Evolutionary conservation across 257 asterid species (phyloP), one percentile per base, ranked within the genome.

Genomic region (Nyctanthes arbortristis): DNA sequence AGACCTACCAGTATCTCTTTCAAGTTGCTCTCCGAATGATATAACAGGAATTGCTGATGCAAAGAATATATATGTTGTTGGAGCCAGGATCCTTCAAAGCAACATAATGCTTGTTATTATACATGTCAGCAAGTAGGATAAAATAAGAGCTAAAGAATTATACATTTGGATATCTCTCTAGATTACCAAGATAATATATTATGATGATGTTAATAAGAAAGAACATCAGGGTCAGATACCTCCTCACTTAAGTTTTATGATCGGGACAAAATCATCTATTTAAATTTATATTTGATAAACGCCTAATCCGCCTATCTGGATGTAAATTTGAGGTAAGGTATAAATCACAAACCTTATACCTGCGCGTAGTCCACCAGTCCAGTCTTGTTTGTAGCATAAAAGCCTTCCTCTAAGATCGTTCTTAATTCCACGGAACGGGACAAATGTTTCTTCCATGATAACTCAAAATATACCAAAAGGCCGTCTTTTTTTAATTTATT

Each of bases 11-110:
- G 98, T 93, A 79, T 77, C 83, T 74, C 97, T 84, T 78, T 90
- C 95, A 24, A 93, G 84, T 63, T 90, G 98, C 83, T 90, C 97
- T 76, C 98, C 98, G 4, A 93, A 93, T 35, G 98, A 90, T 73
- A 93, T 90, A 63, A n/a, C n/a, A n/a, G n/a, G n/a, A n/a, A n/a
- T n/a, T n/a, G n/a, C n/a, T n/a, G n/a, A n/a, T n/a, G n/a, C n/a
- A n/a, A n/a, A n/a, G n/a, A n/a, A n/a, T n/a, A n/a, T n/a, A n/a
- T n/a, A n/a, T n/a, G n/a, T n/a, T n/a, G n/a, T n/a, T n/a, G n/a
- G n/a, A n/a, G n/a, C n/a, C n/a, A n/a, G n/a, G n/a, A n/a, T n/a
- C n/a, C 98, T 92, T 67, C 78, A 74, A 40, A 36, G 72, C 33
- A 62, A 52, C 31, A 62, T 43, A 59, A 57, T 47, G 54, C 24